These are phyloP conservation scores for Globomyces sp. DNA, from an alignment of 371 early-diverging fungal genomes.

Conservation along the genomic window DNA sequence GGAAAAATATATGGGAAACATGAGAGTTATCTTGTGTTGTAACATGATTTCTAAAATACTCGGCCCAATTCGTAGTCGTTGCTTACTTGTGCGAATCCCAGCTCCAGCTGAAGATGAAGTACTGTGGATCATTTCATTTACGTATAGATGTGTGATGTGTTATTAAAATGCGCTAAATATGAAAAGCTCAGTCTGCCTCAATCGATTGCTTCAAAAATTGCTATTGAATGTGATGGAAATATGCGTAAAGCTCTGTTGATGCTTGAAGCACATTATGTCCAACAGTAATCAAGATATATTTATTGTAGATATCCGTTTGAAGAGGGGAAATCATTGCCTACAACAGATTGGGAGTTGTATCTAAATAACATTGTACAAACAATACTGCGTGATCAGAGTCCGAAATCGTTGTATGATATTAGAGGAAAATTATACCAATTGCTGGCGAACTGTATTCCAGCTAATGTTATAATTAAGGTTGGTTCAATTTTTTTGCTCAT, in stretches of 20 bases:
- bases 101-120: slow-evolving; percentile 77
- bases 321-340: slow-evolving; percentile 57
- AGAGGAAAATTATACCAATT: slow-evolving; percentile 85
- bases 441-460: slow-evolving; percentile 85
- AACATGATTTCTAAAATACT: slow-evolving; percentile 91
- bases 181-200: slow-evolving; percentile 74
- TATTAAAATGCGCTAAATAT: slow-evolving; percentile 71
- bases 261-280: slow-evolving; percentile 83
- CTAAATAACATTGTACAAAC: slow-evolving; percentile 65
- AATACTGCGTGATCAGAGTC: slow-evolving; percentile 74
- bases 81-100: slow-evolving; percentile 85
- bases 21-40: slow-evolving; percentile 94
- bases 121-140: not conserved
- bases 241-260: slow-evolving; percentile 85
- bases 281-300: slow-evolving; percentile 50
- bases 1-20: slow-evolving; percentile 96
- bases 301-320: slow-evolving; percentile 50
- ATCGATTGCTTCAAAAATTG: slow-evolving; percentile 64
- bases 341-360: slow-evolving; percentile 89
- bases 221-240: slow-evolving; percentile 76
- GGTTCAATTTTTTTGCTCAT: slow-evolving; percentile 16
- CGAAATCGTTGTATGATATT: slow-evolving; percentile 65
- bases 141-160: slow-evolving; percentile 56
- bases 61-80: slow-evolving; percentile 94
- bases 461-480: slow-evolving; percentile 78